Conservation (phyloP, 192 early-diverging fungal species). For the Backusella mclennaniae region DNA sequence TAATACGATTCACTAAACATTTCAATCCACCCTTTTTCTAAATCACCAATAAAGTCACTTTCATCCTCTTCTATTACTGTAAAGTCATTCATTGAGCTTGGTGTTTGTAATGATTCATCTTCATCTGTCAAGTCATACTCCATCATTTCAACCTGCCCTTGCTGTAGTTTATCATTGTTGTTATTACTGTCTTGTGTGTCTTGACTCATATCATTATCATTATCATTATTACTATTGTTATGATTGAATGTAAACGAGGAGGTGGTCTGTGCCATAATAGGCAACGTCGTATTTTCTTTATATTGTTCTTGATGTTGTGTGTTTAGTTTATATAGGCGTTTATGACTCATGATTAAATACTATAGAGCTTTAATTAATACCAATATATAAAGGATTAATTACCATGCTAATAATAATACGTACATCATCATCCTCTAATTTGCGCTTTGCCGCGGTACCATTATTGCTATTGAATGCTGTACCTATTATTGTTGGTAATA, state of each 20-base stretch:
- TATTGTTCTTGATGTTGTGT: not conserved
- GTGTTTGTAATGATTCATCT: slow-evolving; percentile 6
- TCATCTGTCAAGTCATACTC: slow-evolving; percentile 7
- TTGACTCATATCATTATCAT: not conserved
- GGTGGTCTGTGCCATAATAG: not conserved
- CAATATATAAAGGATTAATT: not conserved
- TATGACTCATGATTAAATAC: not conserved
- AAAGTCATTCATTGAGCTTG: not conserved
- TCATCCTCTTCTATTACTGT: not conserved
- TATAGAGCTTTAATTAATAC: not conserved
- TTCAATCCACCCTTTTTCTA: slow-evolving; percentile 15
- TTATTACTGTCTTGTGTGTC: not conserved
- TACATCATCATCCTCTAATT: slow-evolving; percentile 6
- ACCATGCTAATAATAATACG: not conserved
- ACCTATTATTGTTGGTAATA: not conserved
- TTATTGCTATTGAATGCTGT: not conserved
- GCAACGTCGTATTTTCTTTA: not conserved
- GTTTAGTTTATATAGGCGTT: not conserved
- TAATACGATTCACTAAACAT: slow-evolving; percentile 4
- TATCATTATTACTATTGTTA: too few species aligned
- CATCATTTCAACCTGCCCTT: not conserved
- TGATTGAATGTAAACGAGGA: not conserved
- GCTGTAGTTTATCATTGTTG: not conserved
- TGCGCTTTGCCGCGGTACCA: not conserved
- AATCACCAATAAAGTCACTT: not conserved